Conservation (phyloP, 116 monocot genomes). For the Zostera marina region DNA sequence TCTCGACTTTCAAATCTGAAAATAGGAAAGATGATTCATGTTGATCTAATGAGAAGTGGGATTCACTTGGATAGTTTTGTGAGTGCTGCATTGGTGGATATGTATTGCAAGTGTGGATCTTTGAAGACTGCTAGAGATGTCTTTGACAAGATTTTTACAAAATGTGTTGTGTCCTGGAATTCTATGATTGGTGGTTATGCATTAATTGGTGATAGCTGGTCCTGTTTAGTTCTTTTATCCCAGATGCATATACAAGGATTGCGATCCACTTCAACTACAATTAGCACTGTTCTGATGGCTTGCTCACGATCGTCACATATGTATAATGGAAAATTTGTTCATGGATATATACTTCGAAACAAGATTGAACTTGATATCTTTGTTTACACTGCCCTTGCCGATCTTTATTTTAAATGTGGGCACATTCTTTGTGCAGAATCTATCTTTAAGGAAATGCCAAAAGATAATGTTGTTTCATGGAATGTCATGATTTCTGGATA, state of each 20-base stretch:
- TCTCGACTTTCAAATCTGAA: conserved; percentile 30
- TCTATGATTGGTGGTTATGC: conserved; percentile 51
- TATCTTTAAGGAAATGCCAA: conserved; percentile 22
- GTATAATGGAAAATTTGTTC: conserved; percentile 36
- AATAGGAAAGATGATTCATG: conserved; percentile 34
- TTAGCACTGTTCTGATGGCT: conserved; percentile 45
- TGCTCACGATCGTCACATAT: conserved; percentile 28
- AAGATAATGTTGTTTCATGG: conserved; percentile 31
- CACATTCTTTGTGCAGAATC: conserved; percentile 19
- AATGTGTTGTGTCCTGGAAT: conserved; percentile 38
- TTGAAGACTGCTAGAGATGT: conserved; percentile 32
- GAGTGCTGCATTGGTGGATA: conserved; percentile 37
- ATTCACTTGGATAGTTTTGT: conserved; percentile 39
- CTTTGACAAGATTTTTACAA: conserved; percentile 25
- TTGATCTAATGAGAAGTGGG: conserved; percentile 16
- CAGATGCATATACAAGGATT: conserved; percentile 36
- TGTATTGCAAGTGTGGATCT: conserved; percentile 56
- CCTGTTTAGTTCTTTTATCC: conserved; percentile 35
- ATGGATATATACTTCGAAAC: conserved; percentile 35
- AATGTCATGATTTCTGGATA: conserved; percentile 65
- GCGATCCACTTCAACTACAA: conserved; percentile 30
- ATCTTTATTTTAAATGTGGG: conserved; percentile 57
- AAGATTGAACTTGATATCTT: conserved; percentile 33
- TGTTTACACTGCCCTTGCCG: conserved; percentile 28
- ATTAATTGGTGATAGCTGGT: conserved; percentile 19